Evolutionary conservation across 2,329 filamentous ascomycete genomes (phyloP).

Genomic region (Aspergillus sp.): DNA sequence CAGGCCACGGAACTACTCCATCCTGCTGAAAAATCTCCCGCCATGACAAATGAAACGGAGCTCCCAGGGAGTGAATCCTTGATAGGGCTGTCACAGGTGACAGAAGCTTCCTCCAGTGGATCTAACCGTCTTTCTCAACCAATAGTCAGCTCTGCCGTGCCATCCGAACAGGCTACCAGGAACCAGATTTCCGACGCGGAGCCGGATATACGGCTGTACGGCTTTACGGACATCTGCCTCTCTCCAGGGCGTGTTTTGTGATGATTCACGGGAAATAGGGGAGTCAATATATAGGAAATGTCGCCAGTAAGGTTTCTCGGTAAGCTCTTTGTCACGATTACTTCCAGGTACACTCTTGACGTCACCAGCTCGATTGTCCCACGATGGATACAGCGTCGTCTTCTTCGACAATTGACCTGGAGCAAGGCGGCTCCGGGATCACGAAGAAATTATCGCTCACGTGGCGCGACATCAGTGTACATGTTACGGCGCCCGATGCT

Average conservation of each 20-base stretch:
- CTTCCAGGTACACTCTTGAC: not conserved
- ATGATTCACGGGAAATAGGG: not conserved
- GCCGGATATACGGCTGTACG: conserved; percentile 22
- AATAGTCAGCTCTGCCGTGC: not conserved
- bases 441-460: conserved; percentile 42
- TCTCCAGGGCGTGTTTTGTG: not conserved
- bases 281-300: conserved; percentile 15
- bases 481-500: conserved; percentile 41
- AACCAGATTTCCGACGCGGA: not conserved
- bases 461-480: conserved; percentile 40
- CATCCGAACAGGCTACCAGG: not conserved
- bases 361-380: not conserved
- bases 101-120: not conserved
- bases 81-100: not conserved
- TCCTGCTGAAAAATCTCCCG: not conserved
- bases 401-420: conserved; percentile 36
- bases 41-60: not conserved
- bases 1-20: not conserved
- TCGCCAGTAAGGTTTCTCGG: not conserved
- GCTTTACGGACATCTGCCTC: conserved; percentile 21
- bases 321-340: not conserved
- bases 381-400: conserved; percentile 34
- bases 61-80: not conserved
- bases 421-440: conserved; percentile 24
- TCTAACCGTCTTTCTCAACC: not conserved